Base-by-base conservation (phyloP, 768 basidiomycete genomes). In the Mycena sanguinolenta region DNA sequence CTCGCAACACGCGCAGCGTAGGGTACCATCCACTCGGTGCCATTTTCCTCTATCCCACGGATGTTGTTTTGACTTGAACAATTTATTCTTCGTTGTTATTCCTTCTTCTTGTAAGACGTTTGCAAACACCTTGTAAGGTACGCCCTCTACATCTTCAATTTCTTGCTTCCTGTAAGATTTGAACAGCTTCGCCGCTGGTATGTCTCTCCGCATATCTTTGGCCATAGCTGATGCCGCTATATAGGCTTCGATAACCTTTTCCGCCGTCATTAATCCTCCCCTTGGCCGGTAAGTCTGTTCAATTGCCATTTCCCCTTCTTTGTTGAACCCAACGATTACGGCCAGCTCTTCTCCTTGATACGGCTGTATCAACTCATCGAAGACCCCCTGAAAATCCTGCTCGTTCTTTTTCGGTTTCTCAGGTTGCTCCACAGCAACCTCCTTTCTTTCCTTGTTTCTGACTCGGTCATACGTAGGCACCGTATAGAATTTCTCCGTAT, bases 291-390 rank as follows among this genome's bases (percentile, higher is more conserved):
- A 76, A 28, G 55, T 1, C n/a, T 34, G 58, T 46, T 57, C 52
- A 23, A 49, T 63, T 23, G 12, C 50, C 57, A 58, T 55, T 39
- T 71, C 62, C 12, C 39, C 57, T 9, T 68, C 57, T 16, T 38
- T 58, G 16, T 62, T 42, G 19, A 71, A 67, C 12, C 63, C 70
- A 8, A 71, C 49, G 1, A 73, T 9, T 2, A 73, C 36, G 10
- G 53, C 69, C 50, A 69, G 27, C 54, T 68, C 67, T 49, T 68
- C 72, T 58, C 63, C 58, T 55, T 66, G 66, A 49, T 50, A 27
- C 36, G 50, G 39, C 21, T 53, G 2, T 3, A 30, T 59, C 60
- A 69, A 58, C 19, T 69, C 67, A 16, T 63, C 49, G 68, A 63
- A 53, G 65, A 1, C 17, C n/a, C n/a, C 27, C 30, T 32, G 55